These are phyloP conservation scores for Colletotrichum chrysophilum DNA, from an alignment of 2,329 filamentous ascomycete genomes.

Conservation along the genomic window DNA sequence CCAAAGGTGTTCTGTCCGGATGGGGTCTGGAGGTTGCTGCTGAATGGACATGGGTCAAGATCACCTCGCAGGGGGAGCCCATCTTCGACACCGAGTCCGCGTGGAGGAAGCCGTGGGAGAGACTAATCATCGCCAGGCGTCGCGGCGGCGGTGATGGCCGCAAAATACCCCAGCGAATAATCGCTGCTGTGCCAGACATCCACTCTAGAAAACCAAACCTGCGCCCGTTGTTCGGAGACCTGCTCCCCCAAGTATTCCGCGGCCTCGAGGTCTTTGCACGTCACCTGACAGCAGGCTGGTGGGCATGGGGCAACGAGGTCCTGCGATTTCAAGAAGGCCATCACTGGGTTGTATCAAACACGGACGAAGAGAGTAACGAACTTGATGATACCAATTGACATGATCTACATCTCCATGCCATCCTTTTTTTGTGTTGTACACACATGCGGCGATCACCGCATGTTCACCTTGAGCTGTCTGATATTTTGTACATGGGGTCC, in stretches of 20 bases:
- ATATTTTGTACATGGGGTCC: constrained; percentile 10
- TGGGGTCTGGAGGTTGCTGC: constrained; percentile 71
- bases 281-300: constrained; percentile 77
- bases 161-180: constrained; percentile 52
- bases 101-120: constrained; percentile 81
- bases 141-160: constrained; percentile 35
- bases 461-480: neutral
- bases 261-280: constrained; percentile 81
- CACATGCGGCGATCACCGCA: constrained; percentile 2
- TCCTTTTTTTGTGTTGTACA: constrained; percentile 27
- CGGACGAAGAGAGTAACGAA: neutral
- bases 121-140: constrained; percentile 66
- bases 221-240: constrained; percentile 60
- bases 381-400: constrained; percentile 13
- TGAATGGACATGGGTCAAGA: constrained; percentile 83
- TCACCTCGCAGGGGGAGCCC: constrained; percentile 68
- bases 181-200: constrained; percentile 74
- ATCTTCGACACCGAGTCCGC: constrained; percentile 62
- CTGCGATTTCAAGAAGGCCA: constrained; percentile 69
- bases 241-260: constrained; percentile 55
- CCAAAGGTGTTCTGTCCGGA: constrained; percentile 63
- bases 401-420: constrained; percentile 18
- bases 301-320: constrained; percentile 78
- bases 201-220: constrained; percentile 83
- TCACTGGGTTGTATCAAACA: constrained; percentile 44